phyloP scores from a whole-genome alignment of 2,329 filamentous ascomycete species.

The Periconia sp. region DNA sequence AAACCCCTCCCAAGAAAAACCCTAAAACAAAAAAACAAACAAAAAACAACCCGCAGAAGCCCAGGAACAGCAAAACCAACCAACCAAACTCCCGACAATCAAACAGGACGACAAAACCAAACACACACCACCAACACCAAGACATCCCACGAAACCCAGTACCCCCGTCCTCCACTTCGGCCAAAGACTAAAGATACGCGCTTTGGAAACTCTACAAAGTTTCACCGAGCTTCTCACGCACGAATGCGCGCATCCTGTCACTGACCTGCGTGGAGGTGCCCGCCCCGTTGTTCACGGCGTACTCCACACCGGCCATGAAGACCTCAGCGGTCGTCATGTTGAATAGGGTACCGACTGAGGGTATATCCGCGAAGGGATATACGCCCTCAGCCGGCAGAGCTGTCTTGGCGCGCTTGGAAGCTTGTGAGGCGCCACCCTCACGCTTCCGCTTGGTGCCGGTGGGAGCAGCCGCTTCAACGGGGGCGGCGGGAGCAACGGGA shows the following conservation, averaged over 20 bases:
- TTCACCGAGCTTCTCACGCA: not conserved
- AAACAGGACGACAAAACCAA: not conserved
- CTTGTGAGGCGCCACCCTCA: not conserved
- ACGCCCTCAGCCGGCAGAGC: not conserved
- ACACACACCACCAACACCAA: not conserved
- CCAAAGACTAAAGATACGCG: not conserved
- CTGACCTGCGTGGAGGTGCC: not conserved
- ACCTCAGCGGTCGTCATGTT: not conserved
- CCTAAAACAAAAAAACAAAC: not conserved
- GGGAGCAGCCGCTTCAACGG: not conserved
- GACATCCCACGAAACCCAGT: not conserved
- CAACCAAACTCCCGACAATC: too few species aligned
- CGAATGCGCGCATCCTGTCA: not conserved
- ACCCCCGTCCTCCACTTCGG: not conserved
- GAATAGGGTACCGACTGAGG: not conserved
- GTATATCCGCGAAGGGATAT: not conserved
- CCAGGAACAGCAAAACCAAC: too few species aligned
- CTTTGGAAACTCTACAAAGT: not conserved
- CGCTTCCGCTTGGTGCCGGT: not conserved
- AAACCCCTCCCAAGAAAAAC: not conserved
- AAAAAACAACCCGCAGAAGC: too few species aligned
- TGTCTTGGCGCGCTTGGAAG: not conserved
- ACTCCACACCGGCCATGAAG: not conserved
- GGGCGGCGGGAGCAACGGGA: not conserved
- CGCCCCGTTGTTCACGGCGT: not conserved